Base-by-base conservation (phyloP, 371 early-diverging fungal genomes). In the Mucor mucedo region DNA sequence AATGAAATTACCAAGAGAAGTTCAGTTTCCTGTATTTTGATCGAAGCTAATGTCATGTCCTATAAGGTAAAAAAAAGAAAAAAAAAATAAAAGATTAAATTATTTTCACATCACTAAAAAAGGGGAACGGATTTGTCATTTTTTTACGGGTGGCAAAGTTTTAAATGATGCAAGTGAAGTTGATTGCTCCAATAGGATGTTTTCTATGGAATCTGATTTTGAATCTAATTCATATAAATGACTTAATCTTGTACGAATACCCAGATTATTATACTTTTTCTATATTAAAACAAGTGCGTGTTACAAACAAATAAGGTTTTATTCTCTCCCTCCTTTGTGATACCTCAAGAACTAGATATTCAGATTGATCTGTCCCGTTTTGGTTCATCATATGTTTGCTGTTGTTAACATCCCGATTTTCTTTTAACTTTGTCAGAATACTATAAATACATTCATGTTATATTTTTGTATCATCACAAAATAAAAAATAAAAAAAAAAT, bases 21-120 rank as follows among this genome's bases (percentile, higher is more conserved):
- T 47, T 68, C 48, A 32, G 59, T 58, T 30, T 62, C 35, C 29
- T 54, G 50, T 6, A 68, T 48, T 30, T 62, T 68, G 5, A 68
- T 40, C 0, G 68, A 68, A n/a, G 68, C 63, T 14, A 58, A 48
- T 33, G 29, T 49, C 62, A 68, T 58, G 21, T 68, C 68, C 68
- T 62, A 57, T n/a, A 11, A 9, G 13, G 9, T 30, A 63, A n/a
- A 44, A 9, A 52, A 28, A 28, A 42, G 30, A 13, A 10, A 28
- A 50, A 53, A 27, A 39, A 40, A 40, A 52, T 6, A 44, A 8
- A 13, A 41, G 21, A 21, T 21, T 21, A 21, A 21, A 21, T 35
- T 35, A 6, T 35, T 35, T 35, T 35, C 35, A 35, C 35, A 35
- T 35, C 21, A 35, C 35, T 35, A 35, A 39, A 49, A 45, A 33